These are phyloP conservation scores for Diplodia sapinea DNA, from an alignment of 2,329 filamentous ascomycete species.

Conservation along the genomic window DNA sequence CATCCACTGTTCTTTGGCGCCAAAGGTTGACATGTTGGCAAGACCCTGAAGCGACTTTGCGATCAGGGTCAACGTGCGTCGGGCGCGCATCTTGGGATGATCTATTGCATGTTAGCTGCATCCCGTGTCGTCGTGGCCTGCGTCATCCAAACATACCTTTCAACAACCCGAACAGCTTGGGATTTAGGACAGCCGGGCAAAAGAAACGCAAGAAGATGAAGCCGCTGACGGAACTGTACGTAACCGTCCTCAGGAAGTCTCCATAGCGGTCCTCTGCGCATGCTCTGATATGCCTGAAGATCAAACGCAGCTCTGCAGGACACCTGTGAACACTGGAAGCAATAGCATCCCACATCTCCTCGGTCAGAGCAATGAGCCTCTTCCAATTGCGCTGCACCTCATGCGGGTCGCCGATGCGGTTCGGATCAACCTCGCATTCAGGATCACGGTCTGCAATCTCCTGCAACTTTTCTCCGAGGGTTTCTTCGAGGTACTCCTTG, in stretches of 20 bases:
- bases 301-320: constrained; percentile 79
- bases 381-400: constrained; percentile 86
- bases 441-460: constrained; percentile 91
- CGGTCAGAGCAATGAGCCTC: constrained; percentile 75
- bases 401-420: constrained; percentile 68
- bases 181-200: constrained; percentile 93
- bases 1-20: constrained; percentile 98
- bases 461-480: constrained; percentile 80
- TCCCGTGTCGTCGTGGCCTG: neutral
- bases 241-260: constrained; percentile 85
- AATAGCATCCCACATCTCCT: constrained; percentile 85
- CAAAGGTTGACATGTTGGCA: constrained; percentile 88
- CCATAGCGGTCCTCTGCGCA: constrained; percentile 95
- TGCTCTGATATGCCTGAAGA: constrained; percentile 88
- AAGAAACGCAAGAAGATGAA: constrained; percentile 96
- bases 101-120: constrained; percentile 57
- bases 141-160: constrained; percentile 57
- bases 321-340: constrained; percentile 74
- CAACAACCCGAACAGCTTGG: constrained; percentile 87
- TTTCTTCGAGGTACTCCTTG: constrained; percentile 89
- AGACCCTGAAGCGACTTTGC: constrained; percentile 91
- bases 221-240: constrained; percentile 92
- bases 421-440: constrained; percentile 94
- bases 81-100: constrained; percentile 79
- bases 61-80: constrained; percentile 87